Conservation (phyloP, 805 yeast genomes). For the Suhomyces xylopsoci region DNA sequence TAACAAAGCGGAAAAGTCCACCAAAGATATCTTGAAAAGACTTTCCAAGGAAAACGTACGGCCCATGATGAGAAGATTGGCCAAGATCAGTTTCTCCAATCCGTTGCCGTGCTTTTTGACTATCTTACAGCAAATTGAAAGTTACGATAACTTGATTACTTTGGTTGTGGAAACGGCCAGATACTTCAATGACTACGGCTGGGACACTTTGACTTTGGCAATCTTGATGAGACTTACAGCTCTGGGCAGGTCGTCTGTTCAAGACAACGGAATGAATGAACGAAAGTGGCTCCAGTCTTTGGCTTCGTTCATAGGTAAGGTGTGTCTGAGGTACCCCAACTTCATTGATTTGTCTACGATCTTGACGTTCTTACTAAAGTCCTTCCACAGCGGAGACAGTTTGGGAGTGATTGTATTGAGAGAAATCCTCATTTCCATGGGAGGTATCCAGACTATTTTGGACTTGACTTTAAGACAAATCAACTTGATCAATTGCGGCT, state of each 20-base stretch:
- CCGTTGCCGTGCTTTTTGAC: conserved; percentile 77
- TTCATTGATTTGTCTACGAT: conserved; percentile 62
- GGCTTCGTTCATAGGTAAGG: conserved; percentile 71
- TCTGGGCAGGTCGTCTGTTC: conserved; percentile 62
- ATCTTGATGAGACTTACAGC: conserved; percentile 65
- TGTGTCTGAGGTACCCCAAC: conserved; percentile 52
- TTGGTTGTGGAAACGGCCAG: conserved; percentile 76
- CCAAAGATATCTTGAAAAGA: conserved; percentile 75
- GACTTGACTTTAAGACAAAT: conserved; percentile 68
- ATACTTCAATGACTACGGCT: conserved; percentile 70
- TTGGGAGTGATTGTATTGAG: conserved; percentile 62
- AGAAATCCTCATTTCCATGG: conserved; percentile 67
- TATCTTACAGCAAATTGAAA: conserved; percentile 78
- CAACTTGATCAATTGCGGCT: conserved; percentile 61
- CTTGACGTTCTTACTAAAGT: conserved; percentile 56
- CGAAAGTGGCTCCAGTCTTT: conserved; percentile 84
- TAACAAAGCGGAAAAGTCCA: conserved; percentile 69
- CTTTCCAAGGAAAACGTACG: conserved; percentile 76
- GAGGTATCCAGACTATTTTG: conserved; percentile 70
- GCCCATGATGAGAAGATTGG: conserved; percentile 68
- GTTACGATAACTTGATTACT: conserved; percentile 81
- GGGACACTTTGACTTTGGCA: conserved; percentile 81
- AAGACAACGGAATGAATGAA: conserved; percentile 76
- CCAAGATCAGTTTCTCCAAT: conserved; percentile 68
- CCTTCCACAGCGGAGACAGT: conserved; percentile 57